Base-by-base conservation (phyloP, 2,329 filamentous ascomycete genomes). In the Exophiala viscosa region DNA sequence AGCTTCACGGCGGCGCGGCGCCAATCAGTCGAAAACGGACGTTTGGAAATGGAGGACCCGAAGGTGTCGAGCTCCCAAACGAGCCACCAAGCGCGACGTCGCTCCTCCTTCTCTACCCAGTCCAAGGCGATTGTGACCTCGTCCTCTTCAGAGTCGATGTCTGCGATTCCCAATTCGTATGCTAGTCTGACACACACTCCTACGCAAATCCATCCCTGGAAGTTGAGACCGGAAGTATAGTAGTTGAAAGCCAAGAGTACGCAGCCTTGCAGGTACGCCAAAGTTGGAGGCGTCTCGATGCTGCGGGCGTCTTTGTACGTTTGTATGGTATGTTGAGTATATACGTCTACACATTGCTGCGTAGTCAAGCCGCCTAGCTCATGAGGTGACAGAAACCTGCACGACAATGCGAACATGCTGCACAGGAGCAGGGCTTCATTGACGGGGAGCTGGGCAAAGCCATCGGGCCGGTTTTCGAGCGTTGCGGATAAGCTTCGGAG, bases 171-270 rank as follows among this genome's bases (percentile, higher is more conserved):
- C 2, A 96, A 77, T 67, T 96, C 92, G 18, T 96, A 86, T 5
- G 89, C 91, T 44, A 96, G 72, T 31, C 92, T 85, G 50, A 95
- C 86, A 4, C 91, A 91, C 40, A 96, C 90, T 7, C 92, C 92
- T 55, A 93, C 88, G 55, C 96, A 96, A 70, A 96, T 96, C 92
- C 91, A 97, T 15, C 8, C 46, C 7, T 14, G 20, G 9, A 36
- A 15, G 38, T 6, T 49, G 7, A 15, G 7, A 1, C 36, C 46
- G 9, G 18, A 32, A 13, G 46, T 32, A 8, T 38, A 20, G 35
- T 42, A 15, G 23, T 42, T 42, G 17, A 8, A n/a, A 3, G 46
- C 15, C 6, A 49, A 15, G 9, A 49, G 15, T 9, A 49, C 23
- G 15, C 46, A 31, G 7, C 46, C 46, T 15, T 49, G 46, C n/a